A percentile compares a stretch with the other conserved stretches of the same genome.
Evolutionary conservation across 2,329 filamentous ascomycete species (phyloP).

Genomic region (Rutstroemia sp.): DNA sequence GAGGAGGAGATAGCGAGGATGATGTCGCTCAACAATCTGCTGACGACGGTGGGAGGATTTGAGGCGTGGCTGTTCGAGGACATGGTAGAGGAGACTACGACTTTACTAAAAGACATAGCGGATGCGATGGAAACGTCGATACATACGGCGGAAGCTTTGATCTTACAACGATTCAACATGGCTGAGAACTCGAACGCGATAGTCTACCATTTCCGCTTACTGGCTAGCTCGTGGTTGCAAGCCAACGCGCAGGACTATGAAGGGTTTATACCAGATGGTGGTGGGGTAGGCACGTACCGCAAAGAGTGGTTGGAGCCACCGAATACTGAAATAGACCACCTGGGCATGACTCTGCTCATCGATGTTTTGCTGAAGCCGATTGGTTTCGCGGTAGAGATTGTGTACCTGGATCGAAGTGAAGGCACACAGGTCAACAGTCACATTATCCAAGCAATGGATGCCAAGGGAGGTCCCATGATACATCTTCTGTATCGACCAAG

Average conservation of each 20-base stretch:
- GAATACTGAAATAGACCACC: conserved; percentile 79
- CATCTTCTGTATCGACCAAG: conserved; percentile 62
- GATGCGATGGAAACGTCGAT: conserved; percentile 40
- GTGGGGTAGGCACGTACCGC: conserved; percentile 61
- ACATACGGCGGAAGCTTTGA: conserved; percentile 46
- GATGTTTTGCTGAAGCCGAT: conserved; percentile 74
- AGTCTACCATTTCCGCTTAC: conserved; percentile 76
- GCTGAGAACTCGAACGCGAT: conserved; percentile 60
- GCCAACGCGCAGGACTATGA: conserved; percentile 61
- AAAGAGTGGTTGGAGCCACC: conserved; percentile 63
- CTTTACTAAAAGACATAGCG: conserved; percentile 58
- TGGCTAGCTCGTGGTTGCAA: conserved; percentile 82
- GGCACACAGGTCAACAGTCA: conserved; percentile 65
- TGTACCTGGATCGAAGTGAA: conserved; percentile 81
- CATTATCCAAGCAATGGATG: conserved; percentile 34
- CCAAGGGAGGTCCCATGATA: conserved; percentile 42
- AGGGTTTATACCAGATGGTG: conserved; percentile 57
- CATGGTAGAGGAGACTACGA: conserved; percentile 69
- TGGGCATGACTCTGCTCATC: conserved; percentile 72
- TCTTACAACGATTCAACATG: conserved; percentile 67
- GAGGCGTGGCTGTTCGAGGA: conserved; percentile 68
- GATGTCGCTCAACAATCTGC: conserved; percentile 60
- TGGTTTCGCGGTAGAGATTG: conserved; percentile 74
- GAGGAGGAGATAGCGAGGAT: conserved; percentile 67
- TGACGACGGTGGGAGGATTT: conserved; percentile 67